Evolutionary conservation across 2,329 filamentous ascomycete species (phyloP).

Genomic region (Calonectria fujianensis): DNA sequence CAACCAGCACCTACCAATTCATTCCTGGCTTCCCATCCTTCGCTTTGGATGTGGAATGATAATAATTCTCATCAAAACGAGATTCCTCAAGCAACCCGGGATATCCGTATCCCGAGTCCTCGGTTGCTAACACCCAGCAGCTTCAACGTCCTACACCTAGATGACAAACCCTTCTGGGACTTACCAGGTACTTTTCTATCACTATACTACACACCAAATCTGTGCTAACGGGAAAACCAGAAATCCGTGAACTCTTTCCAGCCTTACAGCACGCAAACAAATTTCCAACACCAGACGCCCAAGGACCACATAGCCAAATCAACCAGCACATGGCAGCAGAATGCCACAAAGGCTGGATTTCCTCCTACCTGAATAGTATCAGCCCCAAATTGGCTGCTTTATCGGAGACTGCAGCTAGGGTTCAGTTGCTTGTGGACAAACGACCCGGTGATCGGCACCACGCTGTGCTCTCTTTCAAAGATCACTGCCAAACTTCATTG

Average conservation of each 20-base stretch:
- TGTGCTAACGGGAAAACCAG: not conserved
- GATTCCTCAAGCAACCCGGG: not conserved
- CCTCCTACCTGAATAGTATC: not conserved
- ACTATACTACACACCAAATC: fast-evolving
- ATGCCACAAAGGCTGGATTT: not conserved
- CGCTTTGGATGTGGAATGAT: not conserved
- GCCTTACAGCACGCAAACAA: not conserved
- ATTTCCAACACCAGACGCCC: not conserved
- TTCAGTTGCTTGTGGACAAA: not conserved
- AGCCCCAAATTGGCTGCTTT: not conserved
- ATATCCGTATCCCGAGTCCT: not conserved
- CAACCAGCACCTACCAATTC: not conserved
- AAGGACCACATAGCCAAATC: not conserved
- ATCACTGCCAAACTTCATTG: not conserved
- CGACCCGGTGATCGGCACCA: not conserved
- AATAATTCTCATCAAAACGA: not conserved
- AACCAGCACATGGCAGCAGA: not conserved
- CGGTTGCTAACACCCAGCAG: not conserved
- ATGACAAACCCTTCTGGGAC: not conserved
- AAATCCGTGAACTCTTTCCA: not conserved
- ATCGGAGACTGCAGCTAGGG: not conserved
- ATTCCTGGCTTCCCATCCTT: not conserved
- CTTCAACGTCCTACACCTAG: not conserved
- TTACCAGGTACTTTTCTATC: not conserved
- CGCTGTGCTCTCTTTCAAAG: not conserved